A percentile compares a stretch with the other conserved stretches of the same genome.
phyloP scores from a whole-genome alignment of 805 yeast genomes.

The Candida glaebosa region DNA sequence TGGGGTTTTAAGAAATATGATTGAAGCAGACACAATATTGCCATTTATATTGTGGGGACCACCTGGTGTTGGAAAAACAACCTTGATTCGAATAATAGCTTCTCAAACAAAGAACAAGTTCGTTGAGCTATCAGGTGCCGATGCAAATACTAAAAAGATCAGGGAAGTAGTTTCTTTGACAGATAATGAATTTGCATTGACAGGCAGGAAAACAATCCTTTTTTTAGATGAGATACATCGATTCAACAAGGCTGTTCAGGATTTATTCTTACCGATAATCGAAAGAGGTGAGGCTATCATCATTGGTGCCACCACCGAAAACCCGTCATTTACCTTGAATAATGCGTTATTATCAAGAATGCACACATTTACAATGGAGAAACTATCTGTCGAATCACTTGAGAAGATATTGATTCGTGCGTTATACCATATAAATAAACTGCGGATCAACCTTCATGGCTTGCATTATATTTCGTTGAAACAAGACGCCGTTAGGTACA shows the following conservation, averaged over 20 bases:
- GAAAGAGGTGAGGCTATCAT: conserved; percentile 39
- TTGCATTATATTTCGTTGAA: conserved; percentile 50
- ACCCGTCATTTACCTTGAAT: conserved; percentile 46
- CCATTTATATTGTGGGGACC: conserved; percentile 43
- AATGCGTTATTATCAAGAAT: conserved; percentile 41
- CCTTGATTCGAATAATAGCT: conserved; percentile 39
- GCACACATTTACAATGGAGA: conserved; percentile 45
- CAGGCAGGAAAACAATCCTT: conserved; percentile 39
- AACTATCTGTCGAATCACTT: conserved; percentile 27
- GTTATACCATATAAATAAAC: conserved; percentile 48
- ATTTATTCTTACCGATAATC: conserved; percentile 38
- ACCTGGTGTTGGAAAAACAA: conserved; percentile 45
- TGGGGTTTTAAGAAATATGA: conserved; percentile 35
- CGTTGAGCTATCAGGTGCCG: conserved; percentile 40
- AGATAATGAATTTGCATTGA: conserved; percentile 30
- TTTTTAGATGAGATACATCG: conserved; percentile 45
- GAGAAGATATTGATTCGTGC: conserved; percentile 35
- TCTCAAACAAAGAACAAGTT: conserved; percentile 27
- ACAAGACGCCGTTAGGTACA: conserved; percentile 57
- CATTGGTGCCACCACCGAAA: conserved; percentile 59
- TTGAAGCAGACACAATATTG: conserved; percentile 31
- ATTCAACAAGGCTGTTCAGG: conserved; percentile 42
- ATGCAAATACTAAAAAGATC: conserved; percentile 32
- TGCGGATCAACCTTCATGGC: conserved; percentile 50
- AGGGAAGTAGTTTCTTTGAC: conserved; percentile 35